Conservation (phyloP, 768 basidiomycete genomes). For the Phylloporus arenicola region DNA sequence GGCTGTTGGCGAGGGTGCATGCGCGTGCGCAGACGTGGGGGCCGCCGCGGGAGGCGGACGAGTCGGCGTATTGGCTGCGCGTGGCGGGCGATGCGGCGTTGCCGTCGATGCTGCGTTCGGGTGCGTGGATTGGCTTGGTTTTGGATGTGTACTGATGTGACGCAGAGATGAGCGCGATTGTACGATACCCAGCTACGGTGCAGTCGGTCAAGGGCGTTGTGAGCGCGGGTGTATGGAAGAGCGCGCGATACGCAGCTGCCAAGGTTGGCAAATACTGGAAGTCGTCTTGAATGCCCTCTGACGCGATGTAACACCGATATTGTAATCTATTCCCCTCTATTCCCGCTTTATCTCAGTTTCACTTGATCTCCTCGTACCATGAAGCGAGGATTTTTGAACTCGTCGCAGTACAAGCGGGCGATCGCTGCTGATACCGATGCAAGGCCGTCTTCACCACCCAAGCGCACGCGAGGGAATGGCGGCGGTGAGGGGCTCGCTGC, state of each 20-base stretch:
- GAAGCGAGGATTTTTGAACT: conserved; percentile 22
- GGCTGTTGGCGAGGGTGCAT: conserved; percentile 52
- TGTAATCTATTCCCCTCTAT: conserved; percentile 10
- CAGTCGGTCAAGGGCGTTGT: conserved; percentile 84
- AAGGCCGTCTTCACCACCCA: background rate
- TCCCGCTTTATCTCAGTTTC: background rate
- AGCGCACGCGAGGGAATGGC: background rate
- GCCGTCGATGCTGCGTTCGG: conserved; percentile 46
- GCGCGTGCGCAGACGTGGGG: conserved; percentile 26
- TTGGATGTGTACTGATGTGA: background rate
- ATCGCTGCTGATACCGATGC: background rate
- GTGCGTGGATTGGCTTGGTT: conserved; percentile 31
- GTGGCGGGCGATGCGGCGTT: conserved; percentile 63
- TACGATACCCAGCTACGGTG: conserved; percentile 75
- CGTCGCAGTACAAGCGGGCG: conserved; percentile 3
- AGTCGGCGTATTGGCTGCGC: conserved; percentile 68
- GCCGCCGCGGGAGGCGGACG: conserved; percentile 52
- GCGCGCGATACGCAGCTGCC: conserved; percentile 62
- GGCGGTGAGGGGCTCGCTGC: background rate
- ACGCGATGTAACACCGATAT: conserved; percentile 12
- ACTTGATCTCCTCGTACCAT: conserved; percentile 3
- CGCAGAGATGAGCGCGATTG: conserved; percentile 71
- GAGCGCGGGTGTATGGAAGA: conserved; percentile 77
- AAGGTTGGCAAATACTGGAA: conserved; percentile 88
- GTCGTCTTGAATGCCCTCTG: conserved; percentile 6